Percentiles rank a stretch among this genome's conserved stretches.
These are phyloP conservation scores for Mrakiaceae sp. DNA, from an alignment of 1,284 basidiomycete genomes.

Conservation along the genomic window DNA sequence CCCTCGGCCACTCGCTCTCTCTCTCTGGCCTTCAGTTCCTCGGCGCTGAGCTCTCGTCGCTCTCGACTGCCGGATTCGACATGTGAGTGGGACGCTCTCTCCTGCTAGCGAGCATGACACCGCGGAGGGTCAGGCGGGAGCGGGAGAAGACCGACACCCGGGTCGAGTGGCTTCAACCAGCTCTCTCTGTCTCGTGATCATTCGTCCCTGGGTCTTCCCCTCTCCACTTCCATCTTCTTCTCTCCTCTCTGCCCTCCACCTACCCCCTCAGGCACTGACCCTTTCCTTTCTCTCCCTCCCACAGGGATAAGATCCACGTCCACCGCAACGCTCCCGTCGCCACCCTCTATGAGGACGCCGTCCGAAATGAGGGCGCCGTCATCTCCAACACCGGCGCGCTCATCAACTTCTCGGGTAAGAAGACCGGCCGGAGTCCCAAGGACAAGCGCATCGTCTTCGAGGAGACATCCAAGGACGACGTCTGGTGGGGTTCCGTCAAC, in stretches of 20 bases:
- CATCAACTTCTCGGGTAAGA: constrained; percentile 99
- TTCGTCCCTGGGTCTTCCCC: neutral
- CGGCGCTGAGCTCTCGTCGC: constrained; percentile 87
- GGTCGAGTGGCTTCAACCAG: neutral
- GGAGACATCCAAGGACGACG: constrained; percentile 90
- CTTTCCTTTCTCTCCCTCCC: neutral
- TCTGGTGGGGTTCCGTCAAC: constrained; percentile 99
- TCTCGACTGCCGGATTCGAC: constrained; percentile 98
- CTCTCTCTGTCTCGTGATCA: constrained; percentile 6
- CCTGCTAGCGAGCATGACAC: constrained; percentile 28
- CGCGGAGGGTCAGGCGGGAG: neutral
- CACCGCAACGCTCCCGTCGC: constrained; percentile 95
- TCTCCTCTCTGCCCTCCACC: neutral
- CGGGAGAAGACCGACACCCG: neutral
- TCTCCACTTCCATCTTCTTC: neutral
- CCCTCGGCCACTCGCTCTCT: neutral
- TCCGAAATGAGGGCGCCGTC: constrained; percentile 95
- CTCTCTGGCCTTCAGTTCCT: constrained; percentile 40
- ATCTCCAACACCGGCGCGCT: constrained; percentile 91
- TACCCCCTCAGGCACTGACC: neutral
- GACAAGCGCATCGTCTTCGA: constrained; percentile 99
- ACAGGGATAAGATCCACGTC: constrained; percentile 42
- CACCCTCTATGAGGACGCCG: constrained; percentile 94
- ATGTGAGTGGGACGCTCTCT: constrained; percentile 43
- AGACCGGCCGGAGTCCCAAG: constrained; percentile 95